These are phyloP conservation scores for Phytophthora citricola DNA, from an alignment of 352 stramenopile species.

Conservation along the genomic window DNA sequence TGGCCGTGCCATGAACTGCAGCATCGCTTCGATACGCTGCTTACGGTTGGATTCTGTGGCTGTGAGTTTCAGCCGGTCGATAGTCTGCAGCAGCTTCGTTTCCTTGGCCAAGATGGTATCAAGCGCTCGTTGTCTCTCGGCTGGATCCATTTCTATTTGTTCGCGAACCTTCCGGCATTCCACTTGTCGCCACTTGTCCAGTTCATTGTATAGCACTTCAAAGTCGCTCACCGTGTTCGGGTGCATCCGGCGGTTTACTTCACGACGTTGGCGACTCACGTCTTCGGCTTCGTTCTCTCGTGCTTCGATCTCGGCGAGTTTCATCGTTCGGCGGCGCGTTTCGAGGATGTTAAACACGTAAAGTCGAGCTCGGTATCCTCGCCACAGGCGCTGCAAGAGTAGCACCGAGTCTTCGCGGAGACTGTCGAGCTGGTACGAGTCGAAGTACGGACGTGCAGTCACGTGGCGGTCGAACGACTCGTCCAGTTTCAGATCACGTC, in stretches of 20 bases:
- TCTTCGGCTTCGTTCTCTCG: constrained; percentile 62
- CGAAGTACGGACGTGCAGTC: constrained; percentile 85
- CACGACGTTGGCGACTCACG: constrained; percentile 56
- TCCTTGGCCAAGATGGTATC: constrained; percentile 80
- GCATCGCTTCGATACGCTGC: constrained; percentile 87
- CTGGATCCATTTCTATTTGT: constrained; percentile 35
- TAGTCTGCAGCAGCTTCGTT: constrained; percentile 88
- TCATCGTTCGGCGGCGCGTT: constrained; percentile 38
- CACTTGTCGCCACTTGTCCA: constrained; percentile 91
- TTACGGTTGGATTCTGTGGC: constrained; percentile 82
- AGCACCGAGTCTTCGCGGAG: constrained; percentile 78
- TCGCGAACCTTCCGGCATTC: constrained; percentile 84
- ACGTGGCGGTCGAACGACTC: constrained; percentile 66
- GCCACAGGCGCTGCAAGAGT: constrained; percentile 90
- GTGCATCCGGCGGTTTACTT: constrained; percentile 91
- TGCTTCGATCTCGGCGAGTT: constrained; percentile 47
- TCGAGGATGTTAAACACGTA: constrained; percentile 61
- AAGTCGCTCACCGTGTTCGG: constrained; percentile 86
- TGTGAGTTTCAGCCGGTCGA: constrained; percentile 89
- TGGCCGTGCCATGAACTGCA: constrained; percentile 88
- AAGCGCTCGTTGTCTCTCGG: constrained; percentile 50
- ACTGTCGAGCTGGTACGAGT: constrained; percentile 88
- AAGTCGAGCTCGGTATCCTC: constrained; percentile 71
- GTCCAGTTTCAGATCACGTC: constrained; percentile 79
- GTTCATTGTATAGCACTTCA: constrained; percentile 94